phyloP scores from a whole-genome alignment of 345 rosid species.

The Cardiospermum halicacabum region DNA sequence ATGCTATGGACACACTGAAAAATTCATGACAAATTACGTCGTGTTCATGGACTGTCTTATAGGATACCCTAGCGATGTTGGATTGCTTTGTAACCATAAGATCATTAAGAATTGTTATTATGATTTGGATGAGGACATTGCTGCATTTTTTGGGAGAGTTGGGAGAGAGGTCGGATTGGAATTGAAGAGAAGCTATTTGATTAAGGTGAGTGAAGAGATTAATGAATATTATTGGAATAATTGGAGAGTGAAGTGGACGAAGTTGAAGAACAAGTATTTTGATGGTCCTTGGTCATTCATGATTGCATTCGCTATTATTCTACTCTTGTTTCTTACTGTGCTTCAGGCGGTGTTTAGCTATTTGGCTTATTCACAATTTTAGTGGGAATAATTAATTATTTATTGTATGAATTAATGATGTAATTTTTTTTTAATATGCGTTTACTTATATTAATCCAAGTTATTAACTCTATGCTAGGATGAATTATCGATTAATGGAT shows the following conservation, averaged over 20 bases:
- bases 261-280: constrained; percentile 15
- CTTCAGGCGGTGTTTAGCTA: constrained; percentile 16
- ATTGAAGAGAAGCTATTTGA: constrained; percentile 6
- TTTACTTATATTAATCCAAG: too few species aligned
- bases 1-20: constrained; percentile 2
- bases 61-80: not conserved
- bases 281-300: constrained; percentile 20
- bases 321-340: constrained; percentile 17
- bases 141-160: constrained; percentile 9
- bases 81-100: constrained; percentile 1
- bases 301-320: constrained; percentile 11
- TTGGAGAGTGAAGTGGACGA: constrained; percentile 18
- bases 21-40: constrained; percentile 13
- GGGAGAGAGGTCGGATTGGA: constrained; percentile 9
- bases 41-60: constrained; percentile 1
- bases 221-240: constrained; percentile 16
- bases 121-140: constrained; percentile 14
- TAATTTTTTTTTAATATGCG: too few species aligned
- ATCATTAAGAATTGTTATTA: constrained; percentile 15
- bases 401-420: too few species aligned
- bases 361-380: not conserved
- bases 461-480: too few species aligned
- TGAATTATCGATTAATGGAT: too few species aligned
- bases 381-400: not conserved
- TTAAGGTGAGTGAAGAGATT: constrained; percentile 13